Base-by-base conservation (phyloP, 2,329 filamentous ascomycete species). In the Boeremia lycopersici region DNA sequence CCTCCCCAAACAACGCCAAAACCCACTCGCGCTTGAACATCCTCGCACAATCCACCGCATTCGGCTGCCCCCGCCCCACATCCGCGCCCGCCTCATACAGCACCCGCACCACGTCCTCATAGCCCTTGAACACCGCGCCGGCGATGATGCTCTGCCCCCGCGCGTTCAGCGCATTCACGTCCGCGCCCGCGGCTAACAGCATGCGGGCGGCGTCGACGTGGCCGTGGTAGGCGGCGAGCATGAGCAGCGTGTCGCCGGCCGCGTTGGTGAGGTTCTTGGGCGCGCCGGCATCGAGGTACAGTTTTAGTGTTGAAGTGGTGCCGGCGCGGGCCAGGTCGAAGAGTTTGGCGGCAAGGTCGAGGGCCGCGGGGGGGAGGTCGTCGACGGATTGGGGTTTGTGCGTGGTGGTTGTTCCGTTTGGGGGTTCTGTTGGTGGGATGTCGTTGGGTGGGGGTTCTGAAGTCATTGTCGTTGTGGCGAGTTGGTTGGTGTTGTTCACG, bases 101-200 rank as follows among this genome's bases (percentile, higher is more conserved):
- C 33, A 76, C 81, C 69, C 84, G 82, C 9, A 90, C 81, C 2
- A 90, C 84, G 4, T 82, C 83, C 49, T 83, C 81, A 66, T 88
- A 86, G 10, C 84, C 84, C 73, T 91, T 91, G 72, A 91, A 91
- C 8, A 91, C 85, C 0, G 88, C 88, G 0, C 89, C 88, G 0
- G 88, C 87, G 3, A 91, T 77, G 0, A 86, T 85, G 58, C 86
- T 89, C 74, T 91, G 89, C 0, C 85, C 85, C 39, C 83, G 76
- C 57, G 87, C 88, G 59, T 91, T 91, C 26, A 90, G 67, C 1
- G 82, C 78, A 70, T 91, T 89, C 0, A 87, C 81, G 64, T 90
- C 86, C 1, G 86, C 87, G 1, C 86, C 86, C 54, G 85, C 79
- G 26, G 82, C 76, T 1, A 90, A 71, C 10, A 91, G 79, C 54